Percentiles rank a stretch among this genome's conserved stretches.
phyloP scores from a whole-genome alignment of 2,329 filamentous ascomycete species.

The Fusarium sp. region DNA sequence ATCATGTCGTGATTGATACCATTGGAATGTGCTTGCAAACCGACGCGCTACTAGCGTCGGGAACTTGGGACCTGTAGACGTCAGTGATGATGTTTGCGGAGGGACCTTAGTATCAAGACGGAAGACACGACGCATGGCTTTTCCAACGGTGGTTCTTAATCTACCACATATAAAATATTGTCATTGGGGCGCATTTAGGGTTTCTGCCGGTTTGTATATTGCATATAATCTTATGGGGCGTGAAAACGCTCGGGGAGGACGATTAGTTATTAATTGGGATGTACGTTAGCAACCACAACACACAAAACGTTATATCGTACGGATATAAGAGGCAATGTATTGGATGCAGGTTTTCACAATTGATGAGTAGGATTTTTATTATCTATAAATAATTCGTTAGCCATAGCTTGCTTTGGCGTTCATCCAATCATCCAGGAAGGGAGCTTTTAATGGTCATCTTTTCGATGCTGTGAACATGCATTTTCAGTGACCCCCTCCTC shows the following conservation, averaged over 20 bases:
- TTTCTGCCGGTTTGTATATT: slow-evolving; percentile 23
- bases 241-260: slow-evolving; percentile 7
- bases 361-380: too few relatives aligned
- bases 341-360: too few relatives aligned
- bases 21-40: slow-evolving; percentile 20
- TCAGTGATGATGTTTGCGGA: slow-evolving; percentile 35
- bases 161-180: slow-evolving; percentile 1
- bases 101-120: neutral
- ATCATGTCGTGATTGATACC: neutral
- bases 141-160: slow-evolving; percentile 16
- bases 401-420: too few relatives aligned
- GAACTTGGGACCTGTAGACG: slow-evolving; percentile 19
- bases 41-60: slow-evolving; percentile 9
- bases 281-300: neutral
- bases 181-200: slow-evolving; percentile 23
- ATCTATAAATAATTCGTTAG: too few relatives aligned
- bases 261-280: neutral
- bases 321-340: too few relatives aligned
- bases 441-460: too few relatives aligned
- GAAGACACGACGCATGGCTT: slow-evolving; percentile 5
- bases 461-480: too few relatives aligned
- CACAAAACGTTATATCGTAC: neutral
- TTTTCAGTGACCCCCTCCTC: neutral
- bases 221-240: slow-evolving; percentile 9
- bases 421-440: too few relatives aligned